Evolutionary conservation across 768 basidiomycete genomes (phyloP).

Genomic region (Trametes gibbosa): DNA sequence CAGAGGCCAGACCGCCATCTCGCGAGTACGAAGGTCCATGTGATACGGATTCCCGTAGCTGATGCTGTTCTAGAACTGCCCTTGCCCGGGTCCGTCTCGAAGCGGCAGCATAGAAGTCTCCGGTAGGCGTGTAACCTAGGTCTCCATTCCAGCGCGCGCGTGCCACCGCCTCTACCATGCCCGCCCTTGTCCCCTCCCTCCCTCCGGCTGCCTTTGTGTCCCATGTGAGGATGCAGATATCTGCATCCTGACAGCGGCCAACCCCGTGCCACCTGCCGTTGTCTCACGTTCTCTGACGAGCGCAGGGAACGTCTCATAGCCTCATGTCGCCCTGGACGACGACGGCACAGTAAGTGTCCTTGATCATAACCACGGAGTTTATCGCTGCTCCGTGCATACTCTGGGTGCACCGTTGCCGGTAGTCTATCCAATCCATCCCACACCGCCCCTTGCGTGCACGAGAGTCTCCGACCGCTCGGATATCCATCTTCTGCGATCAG

Average conservation of each 20-base stretch:
- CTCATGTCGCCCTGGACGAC: slow-evolving; percentile 11
- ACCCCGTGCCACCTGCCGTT: neutral
- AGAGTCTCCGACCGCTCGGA: slow-evolving; percentile 11
- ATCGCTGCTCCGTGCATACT: neutral
- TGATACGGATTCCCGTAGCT: neutral
- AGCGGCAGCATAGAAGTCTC: slow-evolving; percentile 1
- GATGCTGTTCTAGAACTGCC: slow-evolving; percentile 3
- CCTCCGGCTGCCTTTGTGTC: neutral
- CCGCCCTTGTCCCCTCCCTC: neutral
- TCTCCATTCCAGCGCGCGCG: slow-evolving; percentile 10
- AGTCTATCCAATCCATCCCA: neutral
- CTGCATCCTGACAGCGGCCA: neutral
- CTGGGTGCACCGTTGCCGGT: neutral
- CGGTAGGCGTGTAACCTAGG: slow-evolving; percentile 10
- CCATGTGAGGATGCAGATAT: neutral
- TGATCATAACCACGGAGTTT: neutral
- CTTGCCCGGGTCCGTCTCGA: slow-evolving; percentile 3
- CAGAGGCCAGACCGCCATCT: slow-evolving; percentile 2
- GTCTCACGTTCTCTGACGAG: neutral
- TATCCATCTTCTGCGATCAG: slow-evolving; percentile 6
- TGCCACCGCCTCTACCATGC: neutral
- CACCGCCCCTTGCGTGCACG: neutral
- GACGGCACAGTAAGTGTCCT: neutral
- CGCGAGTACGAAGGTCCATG: neutral
- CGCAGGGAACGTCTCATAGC: slow-evolving; percentile 13